Evolutionary conservation across 495 filamentous ascomycete genomes (phyloP), one percentile per base, ranked within the genome.

Genomic region (Jackrogersella multiformis): DNA sequence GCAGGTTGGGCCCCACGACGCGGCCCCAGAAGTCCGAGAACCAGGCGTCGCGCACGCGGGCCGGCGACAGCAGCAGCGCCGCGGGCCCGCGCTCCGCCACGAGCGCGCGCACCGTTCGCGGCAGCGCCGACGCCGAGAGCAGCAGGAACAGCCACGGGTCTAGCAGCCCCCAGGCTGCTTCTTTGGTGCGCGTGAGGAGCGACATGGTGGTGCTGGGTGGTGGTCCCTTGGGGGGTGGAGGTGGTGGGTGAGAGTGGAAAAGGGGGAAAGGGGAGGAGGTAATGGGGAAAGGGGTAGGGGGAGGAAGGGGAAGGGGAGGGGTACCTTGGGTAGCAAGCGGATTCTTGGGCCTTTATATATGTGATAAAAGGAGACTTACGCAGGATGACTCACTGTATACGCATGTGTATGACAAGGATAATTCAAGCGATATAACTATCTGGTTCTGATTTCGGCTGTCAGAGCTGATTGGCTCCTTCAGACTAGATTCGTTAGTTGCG

Each of bases 21-120:
- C 32, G 5, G 21, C 66, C 44, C 83, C 84, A 86, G 74, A 86
- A 84, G 13, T 66, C 66, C 23, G 73, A 75, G 76, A 86, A 86
- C 81, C 82, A 85, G 38, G 74, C 74, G 23, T 77, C 66, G 32
- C 73, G 76, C 48, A 86, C 73, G 5, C 20, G 36, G 10, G 67
- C 24, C 0, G 66, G 71, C 23, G 77, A 79, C 35, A 80, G 28
- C 4, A 84, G 71, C 4, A 84, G 71, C 4, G 72, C 60, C 51
- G 23, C 20, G 41, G 72, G 60, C 56, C 75, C 28, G 18, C 28
- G 38, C 12, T 69, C 51, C n/a, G 28, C 35, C 15, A 81, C 10
- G 35, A 80, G 71, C 12, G 61, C 20, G 12, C 74, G 45, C 53
- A 82, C 41, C 2, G 79, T 79, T 1, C 42, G 6, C 0, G 80